Percentiles rank a stretch among this genome's conserved stretches.
phyloP scores from a whole-genome alignment of 78 protist genomes.

The Pigoraptor vietnamica region DNA sequence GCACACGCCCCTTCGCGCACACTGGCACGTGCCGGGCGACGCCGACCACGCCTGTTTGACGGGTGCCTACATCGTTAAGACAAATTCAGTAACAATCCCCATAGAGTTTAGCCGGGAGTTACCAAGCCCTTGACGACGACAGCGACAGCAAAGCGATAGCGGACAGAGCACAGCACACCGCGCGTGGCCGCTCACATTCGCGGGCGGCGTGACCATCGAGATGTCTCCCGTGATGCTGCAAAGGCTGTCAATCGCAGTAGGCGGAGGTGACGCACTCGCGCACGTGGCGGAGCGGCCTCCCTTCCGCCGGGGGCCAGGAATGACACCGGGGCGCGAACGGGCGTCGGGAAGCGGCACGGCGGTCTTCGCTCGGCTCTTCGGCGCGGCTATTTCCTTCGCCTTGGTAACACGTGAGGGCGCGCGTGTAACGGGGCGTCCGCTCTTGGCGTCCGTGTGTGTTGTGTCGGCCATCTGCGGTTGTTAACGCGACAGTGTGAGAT shows the following conservation, averaged over 20 bases:
- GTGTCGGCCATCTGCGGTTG: too few species aligned
- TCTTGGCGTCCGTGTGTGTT: too few species aligned
- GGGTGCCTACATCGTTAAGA: too few species aligned
- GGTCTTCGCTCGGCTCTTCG: too few species aligned
- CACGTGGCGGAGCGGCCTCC: too few species aligned
- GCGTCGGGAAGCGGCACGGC: too few species aligned
- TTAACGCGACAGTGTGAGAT: too few species aligned
- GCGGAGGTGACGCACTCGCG: not conserved
- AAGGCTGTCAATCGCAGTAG: not conserved
- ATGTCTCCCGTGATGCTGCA: not conserved
- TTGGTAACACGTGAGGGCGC: not conserved
- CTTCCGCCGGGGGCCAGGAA: too few species aligned
- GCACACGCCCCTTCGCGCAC: not conserved
- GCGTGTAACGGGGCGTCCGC: not conserved
- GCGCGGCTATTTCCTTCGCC: not conserved
- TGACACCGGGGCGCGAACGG: too few species aligned
- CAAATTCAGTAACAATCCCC: too few species aligned
- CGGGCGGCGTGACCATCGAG: not conserved
- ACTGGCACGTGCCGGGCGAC: not conserved
- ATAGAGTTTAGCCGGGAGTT: too few species aligned
- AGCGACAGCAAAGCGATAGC: not conserved
- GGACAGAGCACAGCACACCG: not conserved
- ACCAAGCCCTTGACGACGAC: not conserved
- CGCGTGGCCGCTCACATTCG: not conserved
- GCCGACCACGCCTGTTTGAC: too few species aligned